Conservation (phyloP, 345 rosid genomes). For the Citrus reticulata region DNA sequence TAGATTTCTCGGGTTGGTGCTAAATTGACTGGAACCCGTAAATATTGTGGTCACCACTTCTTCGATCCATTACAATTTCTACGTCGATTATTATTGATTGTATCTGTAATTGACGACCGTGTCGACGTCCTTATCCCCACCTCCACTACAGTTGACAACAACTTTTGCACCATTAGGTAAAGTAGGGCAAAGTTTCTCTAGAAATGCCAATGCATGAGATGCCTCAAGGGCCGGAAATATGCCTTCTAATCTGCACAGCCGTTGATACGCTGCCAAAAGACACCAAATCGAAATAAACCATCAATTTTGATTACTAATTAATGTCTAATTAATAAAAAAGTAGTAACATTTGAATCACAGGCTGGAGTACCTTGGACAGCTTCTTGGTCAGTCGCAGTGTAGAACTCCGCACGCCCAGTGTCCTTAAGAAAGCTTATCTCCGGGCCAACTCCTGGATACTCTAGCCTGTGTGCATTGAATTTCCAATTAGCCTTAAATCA, state of each 20-base stretch:
- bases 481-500: not conserved
- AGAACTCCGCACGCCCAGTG: conserved; percentile 59
- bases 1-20: no score
- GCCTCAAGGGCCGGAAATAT: conserved; percentile 78
- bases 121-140: conserved; percentile 69
- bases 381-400: conserved; percentile 66
- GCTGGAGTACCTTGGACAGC: conserved; percentile 55
- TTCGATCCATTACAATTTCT: not conserved
- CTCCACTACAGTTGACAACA: conserved; percentile 69
- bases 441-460: conserved; percentile 84
- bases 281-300: not conserved
- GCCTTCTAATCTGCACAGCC: conserved; percentile 62
- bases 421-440: conserved; percentile 74
- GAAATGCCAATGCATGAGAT: conserved; percentile 73
- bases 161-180: conserved; percentile 50
- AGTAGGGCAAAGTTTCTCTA: conserved; percentile 66
- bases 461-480: conserved; percentile 37
- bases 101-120: conserved; percentile 13
- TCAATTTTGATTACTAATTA: no score
- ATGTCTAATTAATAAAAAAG: not conserved
- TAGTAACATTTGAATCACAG: not conserved
- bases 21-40: no score
- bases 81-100: not conserved
- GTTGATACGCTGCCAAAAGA: conserved; percentile 42
- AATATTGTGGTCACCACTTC: no score